Base-by-base conservation (phyloP, 2,329 filamentous ascomycete genomes). In the Aspergillus terreus region DNA sequence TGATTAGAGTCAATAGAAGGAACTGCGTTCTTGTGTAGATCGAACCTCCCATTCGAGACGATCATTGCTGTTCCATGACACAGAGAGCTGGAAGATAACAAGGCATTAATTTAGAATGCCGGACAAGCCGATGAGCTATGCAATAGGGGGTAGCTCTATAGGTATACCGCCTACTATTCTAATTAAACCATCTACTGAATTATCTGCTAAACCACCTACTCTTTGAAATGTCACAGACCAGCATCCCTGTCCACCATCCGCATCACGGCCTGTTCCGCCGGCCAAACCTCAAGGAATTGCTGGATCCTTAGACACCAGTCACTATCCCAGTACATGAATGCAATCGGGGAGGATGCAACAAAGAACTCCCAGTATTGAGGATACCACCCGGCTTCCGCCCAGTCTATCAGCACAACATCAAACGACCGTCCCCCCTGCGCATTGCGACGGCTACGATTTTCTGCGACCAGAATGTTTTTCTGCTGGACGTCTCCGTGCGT, bases 401-500 rank as follows among this genome's bases (percentile, higher is more conserved):
- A 65, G 51, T 66, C 63, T 14, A 65, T 51, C 46, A 67, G 59
- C 15, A 60, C 56, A 11, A 65, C 33, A 40, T 65, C 63, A 59
- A 66, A 65, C 44, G 56, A 63, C 49, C 61, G 60, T 41, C 56
- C 57, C 36, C 57, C 63, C 52, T 62, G 59, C 35, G 46, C 47
- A 14, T 63, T 62, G 33, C 2, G 38, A n/a, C 44, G 11, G 43
- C 17, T 19, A 19, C 45, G 48, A 47, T 61, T 60, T 45, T 61
- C 58, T 10, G 32, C 51, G 4, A 50, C 25, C 51, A 50, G 45
- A 17, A 53, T 53, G 9, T 53, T 47, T 33, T 53, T 53, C 47
- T 59, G 62, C 56, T 67, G 63, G 49, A 62, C 47, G 38, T 66
- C 64, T 30, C 63, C 61, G 52, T 68, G 64, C 9, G 64, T 66